Conservation (phyloP, 1,284 basidiomycete species). For the Cryptococcus sp. region DNA sequence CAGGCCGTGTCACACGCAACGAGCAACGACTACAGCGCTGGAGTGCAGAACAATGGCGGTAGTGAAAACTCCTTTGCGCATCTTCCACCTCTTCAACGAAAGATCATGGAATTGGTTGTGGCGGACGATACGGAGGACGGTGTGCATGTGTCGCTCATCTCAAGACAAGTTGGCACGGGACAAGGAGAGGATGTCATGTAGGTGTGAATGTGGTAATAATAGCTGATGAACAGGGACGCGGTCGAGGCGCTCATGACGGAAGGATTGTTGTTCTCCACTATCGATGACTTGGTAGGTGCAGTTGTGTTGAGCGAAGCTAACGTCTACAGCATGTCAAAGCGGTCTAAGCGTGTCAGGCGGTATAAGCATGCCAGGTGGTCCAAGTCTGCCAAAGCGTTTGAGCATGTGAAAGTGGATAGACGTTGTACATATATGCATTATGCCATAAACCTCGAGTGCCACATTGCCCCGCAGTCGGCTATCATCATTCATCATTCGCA, state of each 20-base stretch:
- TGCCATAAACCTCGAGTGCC: background rate
- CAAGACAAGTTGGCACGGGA: slow-evolving; percentile 36
- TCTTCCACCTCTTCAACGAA: slow-evolving; percentile 64
- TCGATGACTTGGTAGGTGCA: slow-evolving; percentile 61
- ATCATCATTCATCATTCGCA: background rate
- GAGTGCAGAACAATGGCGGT: slow-evolving; percentile 12
- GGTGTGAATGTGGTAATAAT: slow-evolving; percentile 17
- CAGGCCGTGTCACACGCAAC: background rate
- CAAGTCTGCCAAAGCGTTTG: background rate
- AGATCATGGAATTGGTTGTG: slow-evolving; percentile 66
- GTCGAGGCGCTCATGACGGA: slow-evolving; percentile 69
- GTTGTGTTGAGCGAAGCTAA: background rate
- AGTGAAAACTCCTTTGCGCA: slow-evolving; percentile 55
- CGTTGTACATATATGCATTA: background rate
- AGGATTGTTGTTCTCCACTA: slow-evolving; percentile 67
- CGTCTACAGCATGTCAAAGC: slow-evolving; percentile 32
- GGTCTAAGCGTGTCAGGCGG: background rate
- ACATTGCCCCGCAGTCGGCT: background rate
- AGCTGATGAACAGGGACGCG: slow-evolving; percentile 57
- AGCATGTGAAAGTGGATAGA: too few relatives aligned
- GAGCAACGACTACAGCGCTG: slow-evolving; percentile 43
- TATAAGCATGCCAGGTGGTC: background rate
- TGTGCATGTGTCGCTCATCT: slow-evolving; percentile 65
- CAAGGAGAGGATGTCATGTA: slow-evolving; percentile 54
- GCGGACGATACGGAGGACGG: slow-evolving; percentile 58